Percentiles rank a stretch among this genome's conserved stretches.
Conservation (phyloP, 768 basidiomycete species). For the Trametes cubensis region DNA sequence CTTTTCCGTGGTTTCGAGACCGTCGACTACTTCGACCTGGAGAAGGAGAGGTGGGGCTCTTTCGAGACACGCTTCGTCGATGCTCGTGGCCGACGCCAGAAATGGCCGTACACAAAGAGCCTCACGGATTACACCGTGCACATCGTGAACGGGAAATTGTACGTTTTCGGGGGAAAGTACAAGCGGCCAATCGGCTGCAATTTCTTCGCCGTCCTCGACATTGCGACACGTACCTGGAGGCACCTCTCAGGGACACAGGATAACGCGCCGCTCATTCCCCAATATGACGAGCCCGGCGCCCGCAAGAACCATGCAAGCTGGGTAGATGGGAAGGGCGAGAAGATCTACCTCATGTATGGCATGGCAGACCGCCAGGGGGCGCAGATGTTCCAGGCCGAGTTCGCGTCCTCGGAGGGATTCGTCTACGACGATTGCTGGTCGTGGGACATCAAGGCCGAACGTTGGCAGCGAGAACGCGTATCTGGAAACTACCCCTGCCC, state of each 20-base stretch:
- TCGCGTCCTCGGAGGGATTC: constrained; percentile 29
- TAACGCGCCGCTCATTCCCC: constrained; percentile 21
- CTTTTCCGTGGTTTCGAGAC: constrained; percentile 38
- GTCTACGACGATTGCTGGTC: constrained; percentile 42
- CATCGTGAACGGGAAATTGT: constrained; percentile 36
- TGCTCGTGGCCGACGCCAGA: neutral
- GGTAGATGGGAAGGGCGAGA: constrained; percentile 34
- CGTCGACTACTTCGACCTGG: constrained; percentile 42
- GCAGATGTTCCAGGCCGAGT: constrained; percentile 28
- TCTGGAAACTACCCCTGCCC: constrained; percentile 39
- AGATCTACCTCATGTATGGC: constrained; percentile 41
- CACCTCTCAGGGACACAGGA: constrained; percentile 27
- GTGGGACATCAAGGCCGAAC: constrained; percentile 35
- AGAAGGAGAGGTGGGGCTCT: constrained; percentile 37
- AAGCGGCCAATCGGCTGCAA: constrained; percentile 39
- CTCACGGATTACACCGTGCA: constrained; percentile 24
- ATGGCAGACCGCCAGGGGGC: constrained; percentile 40
- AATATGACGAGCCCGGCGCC: constrained; percentile 36
- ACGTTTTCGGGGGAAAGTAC: constrained; percentile 44
- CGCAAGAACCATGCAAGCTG: constrained; percentile 40
- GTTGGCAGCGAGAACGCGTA: constrained; percentile 39
- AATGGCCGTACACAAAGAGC: constrained; percentile 23
- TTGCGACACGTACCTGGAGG: constrained; percentile 39
- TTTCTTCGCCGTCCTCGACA: constrained; percentile 42
- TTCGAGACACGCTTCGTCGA: constrained; percentile 33